These are phyloP conservation scores for Labyrinthula sp. DNA, from an alignment of 352 stramenopile species.

Conservation along the genomic window DNA sequence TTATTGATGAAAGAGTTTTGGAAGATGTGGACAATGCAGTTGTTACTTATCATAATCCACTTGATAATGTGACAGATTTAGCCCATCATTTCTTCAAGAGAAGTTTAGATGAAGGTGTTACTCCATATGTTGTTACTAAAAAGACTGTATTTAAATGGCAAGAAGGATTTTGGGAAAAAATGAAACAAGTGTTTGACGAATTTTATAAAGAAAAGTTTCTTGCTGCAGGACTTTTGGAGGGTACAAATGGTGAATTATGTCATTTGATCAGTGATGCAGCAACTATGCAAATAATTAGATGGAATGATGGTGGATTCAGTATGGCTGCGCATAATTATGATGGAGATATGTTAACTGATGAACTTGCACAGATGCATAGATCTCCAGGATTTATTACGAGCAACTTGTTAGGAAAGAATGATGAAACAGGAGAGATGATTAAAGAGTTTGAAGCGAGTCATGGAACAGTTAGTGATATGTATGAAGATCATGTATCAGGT, in stretches of 20 bases:
- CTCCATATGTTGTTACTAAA: conserved; percentile 60
- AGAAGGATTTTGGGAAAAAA: conserved; percentile 56
- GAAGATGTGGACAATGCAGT: conserved; percentile 51
- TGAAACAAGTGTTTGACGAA: conserved; percentile 56
- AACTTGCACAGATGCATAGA: conserved; percentile 56
- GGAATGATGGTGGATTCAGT: conserved; percentile 48
- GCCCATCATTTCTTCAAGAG: conserved; percentile 55
- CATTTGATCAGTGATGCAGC: conserved; percentile 60
- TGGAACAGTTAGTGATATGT: conserved; percentile 58
- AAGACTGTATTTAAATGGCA: conserved; percentile 72
- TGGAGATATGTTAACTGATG: conserved; percentile 55
- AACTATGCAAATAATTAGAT: conserved; percentile 61
- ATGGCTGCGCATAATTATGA: conserved; percentile 66
- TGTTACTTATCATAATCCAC: conserved; percentile 62
- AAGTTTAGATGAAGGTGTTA: conserved; percentile 48
- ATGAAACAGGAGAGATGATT: conserved; percentile 47
- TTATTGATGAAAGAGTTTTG: conserved; percentile 53
- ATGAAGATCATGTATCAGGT: conserved; percentile 49
- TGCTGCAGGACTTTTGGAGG: conserved; percentile 44
- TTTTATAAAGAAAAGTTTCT: conserved; percentile 48
- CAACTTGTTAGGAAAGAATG: conserved; percentile 53
- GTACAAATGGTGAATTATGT: conserved; percentile 45
- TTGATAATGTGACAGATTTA: conserved; percentile 53
- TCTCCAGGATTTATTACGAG: conserved; percentile 60
- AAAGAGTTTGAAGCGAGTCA: conserved; percentile 63